Evolutionary conservation across 2,329 filamentous ascomycete genomes (phyloP).

Genomic region (Ceratocystis destructans): DNA sequence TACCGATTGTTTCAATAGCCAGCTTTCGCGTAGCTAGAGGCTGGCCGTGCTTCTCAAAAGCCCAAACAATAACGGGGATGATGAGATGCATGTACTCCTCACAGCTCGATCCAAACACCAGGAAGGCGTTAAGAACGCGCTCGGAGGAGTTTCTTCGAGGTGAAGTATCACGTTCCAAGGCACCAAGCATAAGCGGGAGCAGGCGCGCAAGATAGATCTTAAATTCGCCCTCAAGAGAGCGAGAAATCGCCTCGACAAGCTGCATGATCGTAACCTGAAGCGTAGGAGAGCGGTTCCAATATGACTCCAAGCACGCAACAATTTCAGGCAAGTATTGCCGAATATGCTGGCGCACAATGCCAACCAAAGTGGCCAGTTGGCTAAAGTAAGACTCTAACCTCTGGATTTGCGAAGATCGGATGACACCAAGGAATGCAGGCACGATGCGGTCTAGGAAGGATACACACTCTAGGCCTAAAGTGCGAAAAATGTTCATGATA

Average conservation of each 20-base stretch:
- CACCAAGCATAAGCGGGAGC: slow-evolving; percentile 84
- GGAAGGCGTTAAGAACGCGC: slow-evolving; percentile 81
- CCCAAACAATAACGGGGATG: slow-evolving; percentile 82
- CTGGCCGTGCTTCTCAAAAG: slow-evolving; percentile 81
- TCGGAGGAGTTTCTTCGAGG: slow-evolving; percentile 69
- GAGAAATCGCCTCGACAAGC: slow-evolving; percentile 83
- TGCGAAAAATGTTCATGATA: slow-evolving; percentile 98
- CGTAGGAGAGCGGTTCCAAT: slow-evolving; percentile 69
- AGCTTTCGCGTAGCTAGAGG: slow-evolving; percentile 67
- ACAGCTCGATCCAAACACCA: slow-evolving; percentile 87
- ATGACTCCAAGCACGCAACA: slow-evolving; percentile 73
- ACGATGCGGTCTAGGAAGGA: slow-evolving; percentile 89
- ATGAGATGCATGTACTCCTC: slow-evolving; percentile 99
- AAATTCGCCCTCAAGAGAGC: slow-evolving; percentile 92
- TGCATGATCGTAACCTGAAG: slow-evolving; percentile 85
- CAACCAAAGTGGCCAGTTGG: slow-evolving; percentile 81
- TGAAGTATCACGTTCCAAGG: slow-evolving; percentile 73
- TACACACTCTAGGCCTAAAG: slow-evolving; percentile 87
- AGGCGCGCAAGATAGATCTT: slow-evolving; percentile 86
- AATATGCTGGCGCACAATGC: slow-evolving; percentile 93
- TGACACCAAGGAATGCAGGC: slow-evolving; percentile 82
- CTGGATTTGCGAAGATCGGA: slow-evolving; percentile 62
- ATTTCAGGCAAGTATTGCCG: slow-evolving; percentile 79
- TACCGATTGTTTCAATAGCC: slow-evolving; percentile 88
- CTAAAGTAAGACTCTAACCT: slow-evolving; percentile 94